These are phyloP conservation scores for Stenogyne calaminthoides DNA, from an alignment of 305 asterid species.

Conservation along the genomic window DNA sequence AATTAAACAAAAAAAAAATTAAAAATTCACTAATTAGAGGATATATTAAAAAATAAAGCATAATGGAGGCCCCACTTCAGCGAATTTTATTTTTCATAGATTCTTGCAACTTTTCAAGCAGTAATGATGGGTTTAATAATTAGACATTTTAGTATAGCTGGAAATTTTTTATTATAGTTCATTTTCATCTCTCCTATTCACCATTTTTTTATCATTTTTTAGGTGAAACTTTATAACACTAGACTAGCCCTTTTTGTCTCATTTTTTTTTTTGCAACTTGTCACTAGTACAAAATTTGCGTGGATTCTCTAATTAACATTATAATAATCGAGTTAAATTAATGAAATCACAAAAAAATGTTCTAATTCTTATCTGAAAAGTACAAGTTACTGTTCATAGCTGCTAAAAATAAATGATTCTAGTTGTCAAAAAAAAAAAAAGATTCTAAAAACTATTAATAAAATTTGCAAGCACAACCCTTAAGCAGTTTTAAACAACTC, in stretches of 20 bases:
- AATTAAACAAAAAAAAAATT: neutral
- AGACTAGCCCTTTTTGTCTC: slow-evolving; percentile 39
- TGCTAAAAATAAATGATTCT: too few relatives aligned
- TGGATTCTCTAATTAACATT: too few relatives aligned
- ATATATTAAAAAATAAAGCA: slow-evolving; percentile 12
- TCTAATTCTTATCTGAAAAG: too few relatives aligned
- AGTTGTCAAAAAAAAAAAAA: too few relatives aligned
- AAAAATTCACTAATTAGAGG: slow-evolving; percentile 4
- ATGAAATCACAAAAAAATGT: too few relatives aligned
- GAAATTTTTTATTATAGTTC: neutral
- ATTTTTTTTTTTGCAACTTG: slow-evolving; percentile 21
- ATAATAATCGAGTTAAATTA: neutral
- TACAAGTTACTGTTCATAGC: too few relatives aligned
- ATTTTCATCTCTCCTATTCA: neutral
- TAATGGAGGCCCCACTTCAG: slow-evolving; percentile 30
- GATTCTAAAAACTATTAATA: too few relatives aligned
- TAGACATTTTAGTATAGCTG: slow-evolving; percentile 29
- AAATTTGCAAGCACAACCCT: too few relatives aligned
- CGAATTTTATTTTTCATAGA: slow-evolving; percentile 22
- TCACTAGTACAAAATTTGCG: neutral
- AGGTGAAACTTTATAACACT: slow-evolving; percentile 9
- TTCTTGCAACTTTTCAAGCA: slow-evolving; percentile 34
- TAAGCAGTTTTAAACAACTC: too few relatives aligned
- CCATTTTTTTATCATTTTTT: slow-evolving; percentile 1
- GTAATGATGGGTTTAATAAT: slow-evolving; percentile 36